Evolutionary conservation across 768 basidiomycete genomes (phyloP).

Genomic region (Collybiopsis luxurians): DNA sequence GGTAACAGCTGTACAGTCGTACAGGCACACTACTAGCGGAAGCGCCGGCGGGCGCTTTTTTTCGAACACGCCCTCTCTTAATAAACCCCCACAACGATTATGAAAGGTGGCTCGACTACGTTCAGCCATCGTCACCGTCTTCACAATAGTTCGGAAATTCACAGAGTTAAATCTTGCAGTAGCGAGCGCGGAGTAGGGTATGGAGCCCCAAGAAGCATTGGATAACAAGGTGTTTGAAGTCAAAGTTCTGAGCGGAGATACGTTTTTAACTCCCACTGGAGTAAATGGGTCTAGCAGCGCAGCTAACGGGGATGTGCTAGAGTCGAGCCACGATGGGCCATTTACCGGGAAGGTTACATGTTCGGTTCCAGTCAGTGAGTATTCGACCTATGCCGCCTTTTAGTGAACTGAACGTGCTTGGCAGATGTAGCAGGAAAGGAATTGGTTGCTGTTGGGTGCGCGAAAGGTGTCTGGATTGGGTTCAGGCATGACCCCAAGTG

Average conservation of each 20-base stretch:
- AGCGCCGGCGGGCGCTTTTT: too few relatives aligned
- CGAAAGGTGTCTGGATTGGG: conserved; percentile 94
- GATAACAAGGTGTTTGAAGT: conserved; percentile 94
- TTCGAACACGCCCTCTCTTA: too few relatives aligned
- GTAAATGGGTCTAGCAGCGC: too few relatives aligned
- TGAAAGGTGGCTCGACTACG: too few relatives aligned
- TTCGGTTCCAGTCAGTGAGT: conserved; percentile 87
- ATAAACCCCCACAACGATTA: too few relatives aligned
- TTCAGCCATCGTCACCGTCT: too few relatives aligned
- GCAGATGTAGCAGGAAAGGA: conserved; percentile 79
- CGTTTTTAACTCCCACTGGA: conserved; percentile 77
- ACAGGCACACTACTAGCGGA: too few relatives aligned
- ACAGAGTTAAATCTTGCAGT: too few relatives aligned
- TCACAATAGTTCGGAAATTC: too few relatives aligned
- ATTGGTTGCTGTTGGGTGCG: conserved; percentile 89
- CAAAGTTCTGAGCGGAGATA: conserved; percentile 84
- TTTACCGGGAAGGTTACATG: conserved; percentile 89
- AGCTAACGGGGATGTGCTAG: conserved; percentile 14
- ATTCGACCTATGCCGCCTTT: not conserved
- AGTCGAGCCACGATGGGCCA: conserved; percentile 40
- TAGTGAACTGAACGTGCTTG: conserved; percentile 39
- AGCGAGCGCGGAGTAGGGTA: conserved; percentile 82
- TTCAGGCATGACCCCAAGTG: conserved; percentile 69
- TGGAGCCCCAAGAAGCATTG: conserved; percentile 85
- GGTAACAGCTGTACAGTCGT: too few relatives aligned